Conservation (phyloP, 495 filamentous ascomycete species). For the Hyaloscypha variabilis region DNA sequence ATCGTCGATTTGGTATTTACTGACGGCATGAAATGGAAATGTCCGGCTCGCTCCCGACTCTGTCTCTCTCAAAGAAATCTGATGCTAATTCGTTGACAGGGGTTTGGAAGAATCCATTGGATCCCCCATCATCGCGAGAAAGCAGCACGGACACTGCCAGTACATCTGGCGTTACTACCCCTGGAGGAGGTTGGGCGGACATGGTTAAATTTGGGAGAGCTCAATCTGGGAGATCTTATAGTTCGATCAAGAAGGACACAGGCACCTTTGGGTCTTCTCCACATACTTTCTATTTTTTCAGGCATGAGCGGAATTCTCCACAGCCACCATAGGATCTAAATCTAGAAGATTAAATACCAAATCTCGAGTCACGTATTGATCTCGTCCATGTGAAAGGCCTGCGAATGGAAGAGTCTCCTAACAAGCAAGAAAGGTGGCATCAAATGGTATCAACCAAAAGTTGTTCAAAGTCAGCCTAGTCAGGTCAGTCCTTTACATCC, state of each 20-base stretch:
- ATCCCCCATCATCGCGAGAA: background rate
- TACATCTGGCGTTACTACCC: background rate
- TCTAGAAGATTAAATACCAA: background rate
- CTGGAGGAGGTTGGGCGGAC: background rate
- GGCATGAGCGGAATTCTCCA: background rate
- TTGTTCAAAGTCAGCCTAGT: too few species aligned
- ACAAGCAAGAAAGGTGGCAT: too few species aligned
- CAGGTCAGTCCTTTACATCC: too few species aligned
- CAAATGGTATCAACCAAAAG: too few species aligned
- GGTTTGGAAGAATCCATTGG: slow-evolving; percentile 18
- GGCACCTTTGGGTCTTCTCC: background rate
- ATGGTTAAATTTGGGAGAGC: background rate
- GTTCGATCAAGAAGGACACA: background rate
- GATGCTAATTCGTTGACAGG: too few species aligned
- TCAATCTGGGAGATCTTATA: background rate
- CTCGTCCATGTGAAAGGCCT: too few species aligned
- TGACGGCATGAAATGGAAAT: slow-evolving; percentile 29
- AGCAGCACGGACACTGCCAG: background rate
- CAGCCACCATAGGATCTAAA: background rate
- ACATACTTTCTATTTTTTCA: background rate
- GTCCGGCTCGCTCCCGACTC: too few species aligned
- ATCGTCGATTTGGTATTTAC: slow-evolving; percentile 20
- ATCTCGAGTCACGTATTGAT: background rate
- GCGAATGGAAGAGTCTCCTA: too few species aligned
- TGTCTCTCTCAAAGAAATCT: too few species aligned